These are phyloP conservation scores for Volvox africanus DNA, from an alignment of 139 green algal species.

Conservation along the genomic window DNA sequence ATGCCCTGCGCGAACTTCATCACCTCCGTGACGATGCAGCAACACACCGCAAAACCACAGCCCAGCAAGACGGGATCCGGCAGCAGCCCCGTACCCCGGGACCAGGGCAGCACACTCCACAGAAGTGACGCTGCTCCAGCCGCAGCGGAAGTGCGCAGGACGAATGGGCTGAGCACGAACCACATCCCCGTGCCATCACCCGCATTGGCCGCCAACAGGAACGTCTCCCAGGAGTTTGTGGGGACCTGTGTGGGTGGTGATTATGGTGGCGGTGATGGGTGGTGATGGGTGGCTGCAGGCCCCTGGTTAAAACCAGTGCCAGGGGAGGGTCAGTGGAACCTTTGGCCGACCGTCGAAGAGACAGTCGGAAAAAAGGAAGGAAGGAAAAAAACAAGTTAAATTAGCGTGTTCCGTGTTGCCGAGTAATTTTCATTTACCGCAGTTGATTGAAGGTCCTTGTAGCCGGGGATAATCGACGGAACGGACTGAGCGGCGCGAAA, in stretches of 20 bases:
- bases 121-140: slow-evolving; percentile 42
- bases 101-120: slow-evolving; percentile 42
- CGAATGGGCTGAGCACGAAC: slow-evolving; percentile 40
- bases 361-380: too few species aligned
- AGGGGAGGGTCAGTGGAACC: too few species aligned
- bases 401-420: too few species aligned
- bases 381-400: too few species aligned
- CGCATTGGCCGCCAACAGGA: slow-evolving; percentile 62
- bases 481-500: too few species aligned
- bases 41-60: not conserved
- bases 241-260: slow-evolving; percentile 55
- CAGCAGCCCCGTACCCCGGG: slow-evolving; percentile 46
- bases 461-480: too few species aligned
- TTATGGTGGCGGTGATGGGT: not conserved
- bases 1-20: slow-evolving; percentile 44
- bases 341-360: too few species aligned
- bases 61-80: not conserved
- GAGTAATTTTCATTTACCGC: too few species aligned
- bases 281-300: not conserved
- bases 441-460: too few species aligned
- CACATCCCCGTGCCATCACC: slow-evolving; percentile 71
- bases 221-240: slow-evolving; percentile 66
- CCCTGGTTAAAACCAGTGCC: not conserved
- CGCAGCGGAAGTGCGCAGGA: slow-evolving; percentile 31
- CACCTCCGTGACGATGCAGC: slow-evolving; percentile 35